phyloP scores from a whole-genome alignment of 805 yeast genomes.

The Candida insectorum region DNA sequence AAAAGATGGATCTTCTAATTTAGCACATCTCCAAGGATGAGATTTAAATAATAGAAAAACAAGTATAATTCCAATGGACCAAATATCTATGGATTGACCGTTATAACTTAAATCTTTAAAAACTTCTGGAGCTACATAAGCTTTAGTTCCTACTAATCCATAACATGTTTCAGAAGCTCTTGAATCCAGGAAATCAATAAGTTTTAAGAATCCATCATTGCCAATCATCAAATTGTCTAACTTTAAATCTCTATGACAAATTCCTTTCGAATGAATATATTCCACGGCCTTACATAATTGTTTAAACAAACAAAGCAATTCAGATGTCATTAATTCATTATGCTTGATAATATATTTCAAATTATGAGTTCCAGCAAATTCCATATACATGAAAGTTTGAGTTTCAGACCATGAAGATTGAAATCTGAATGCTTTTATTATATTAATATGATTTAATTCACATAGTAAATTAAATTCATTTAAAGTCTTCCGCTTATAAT shows the following conservation, averaged over 20 bases:
- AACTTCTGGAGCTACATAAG: slow-evolving; percentile 49
- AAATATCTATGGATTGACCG: slow-evolving; percentile 41
- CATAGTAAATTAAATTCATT: slow-evolving; percentile 34
- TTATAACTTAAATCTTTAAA: slow-evolving; percentile 32
- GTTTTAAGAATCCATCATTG: slow-evolving; percentile 27
- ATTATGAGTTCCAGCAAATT: slow-evolving; percentile 26
- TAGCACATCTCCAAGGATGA: slow-evolving; percentile 51
- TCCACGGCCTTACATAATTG: slow-evolving; percentile 38
- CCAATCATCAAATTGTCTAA: slow-evolving; percentile 43
- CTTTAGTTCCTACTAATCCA: slow-evolving; percentile 49
- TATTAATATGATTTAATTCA: slow-evolving; percentile 25
- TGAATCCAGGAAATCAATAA: slow-evolving; percentile 44
- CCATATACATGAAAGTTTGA: slow-evolving; percentile 23
- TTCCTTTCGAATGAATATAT: slow-evolving; percentile 32
- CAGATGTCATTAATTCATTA: slow-evolving; percentile 5
- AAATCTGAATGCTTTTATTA: slow-evolving; percentile 32
- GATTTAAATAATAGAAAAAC: slow-evolving; percentile 23
- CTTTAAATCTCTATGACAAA: slow-evolving; percentile 52
- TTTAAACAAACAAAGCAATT: slow-evolving; percentile 32
- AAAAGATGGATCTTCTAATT: slow-evolving; percentile 1
- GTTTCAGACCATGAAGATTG: slow-evolving; percentile 13
- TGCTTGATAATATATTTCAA: slow-evolving; percentile 12
- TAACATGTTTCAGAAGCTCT: slow-evolving; percentile 15
- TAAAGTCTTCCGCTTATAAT: slow-evolving; percentile 33
- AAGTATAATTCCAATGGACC: slow-evolving; percentile 49